Evolutionary conservation across 345 rosid genomes (phyloP).

Genomic region (Citrus unshiu): DNA sequence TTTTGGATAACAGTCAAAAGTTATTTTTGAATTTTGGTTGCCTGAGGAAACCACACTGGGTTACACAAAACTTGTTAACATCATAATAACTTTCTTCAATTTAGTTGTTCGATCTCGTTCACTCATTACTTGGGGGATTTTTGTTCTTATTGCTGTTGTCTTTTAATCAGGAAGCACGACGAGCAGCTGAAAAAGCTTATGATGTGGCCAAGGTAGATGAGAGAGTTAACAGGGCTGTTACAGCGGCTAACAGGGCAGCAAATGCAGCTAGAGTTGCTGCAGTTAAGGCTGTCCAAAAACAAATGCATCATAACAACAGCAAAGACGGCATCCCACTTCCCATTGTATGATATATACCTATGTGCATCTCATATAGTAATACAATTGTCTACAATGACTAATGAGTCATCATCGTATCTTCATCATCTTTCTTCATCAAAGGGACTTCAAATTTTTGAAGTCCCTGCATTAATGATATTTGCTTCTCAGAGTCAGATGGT

Average conservation of each 20-base stretch:
- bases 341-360: slow-evolving; percentile 30
- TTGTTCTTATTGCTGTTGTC: slow-evolving; percentile 4
- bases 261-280: slow-evolving; percentile 89
- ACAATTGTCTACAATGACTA: slow-evolving; percentile 5
- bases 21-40: not conserved
- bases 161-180: slow-evolving; percentile 70
- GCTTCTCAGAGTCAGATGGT: slow-evolving; percentile 3
- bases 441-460: slow-evolving; percentile 5
- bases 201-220: slow-evolving; percentile 88
- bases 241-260: slow-evolving; percentile 89
- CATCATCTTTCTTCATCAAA: slow-evolving; percentile 12
- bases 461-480: not conserved
- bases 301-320: slow-evolving; percentile 46
- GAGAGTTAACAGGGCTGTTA: slow-evolving; percentile 80
- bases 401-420: slow-evolving; percentile 14
- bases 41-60: not conserved
- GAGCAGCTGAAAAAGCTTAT: slow-evolving; percentile 79
- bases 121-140: no score
- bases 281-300: slow-evolving; percentile 80
- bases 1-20: not conserved
- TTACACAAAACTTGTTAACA: not conserved
- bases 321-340: slow-evolving; percentile 50
- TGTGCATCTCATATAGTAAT: not conserved
- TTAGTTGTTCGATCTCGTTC: not conserved
- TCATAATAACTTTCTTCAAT: not conserved